Conservation (phyloP, 306 rosid species). For the Rosa rugosa region DNA sequence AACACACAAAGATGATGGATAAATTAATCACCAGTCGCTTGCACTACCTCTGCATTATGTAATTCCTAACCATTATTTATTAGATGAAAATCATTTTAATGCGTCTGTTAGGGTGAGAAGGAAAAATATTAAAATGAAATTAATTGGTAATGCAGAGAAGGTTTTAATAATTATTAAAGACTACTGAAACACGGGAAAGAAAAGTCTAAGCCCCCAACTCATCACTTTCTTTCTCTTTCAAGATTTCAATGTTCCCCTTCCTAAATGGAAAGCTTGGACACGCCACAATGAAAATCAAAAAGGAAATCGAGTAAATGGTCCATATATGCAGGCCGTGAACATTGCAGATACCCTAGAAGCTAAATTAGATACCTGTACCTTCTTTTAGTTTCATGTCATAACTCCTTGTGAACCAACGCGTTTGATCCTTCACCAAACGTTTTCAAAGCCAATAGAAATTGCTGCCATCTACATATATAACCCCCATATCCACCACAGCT, state of each 20-base stretch:
- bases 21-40: background rate
- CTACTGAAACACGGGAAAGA: background rate
- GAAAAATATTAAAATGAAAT: background rate
- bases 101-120: background rate
- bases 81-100: background rate
- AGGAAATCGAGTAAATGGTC: conserved; percentile 23
- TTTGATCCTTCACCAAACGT: conserved; percentile 39
- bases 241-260: background rate
- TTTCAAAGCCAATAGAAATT: background rate
- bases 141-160: background rate
- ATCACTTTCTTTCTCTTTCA: background rate
- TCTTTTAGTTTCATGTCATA: conserved; percentile 34
- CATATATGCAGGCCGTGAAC: conserved; percentile 37
- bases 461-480: background rate
- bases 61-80: background rate
- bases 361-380: background rate
- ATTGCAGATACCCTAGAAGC: background rate
- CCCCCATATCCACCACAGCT: background rate
- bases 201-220: background rate
- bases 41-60: background rate
- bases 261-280: conserved; percentile 3
- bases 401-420: conserved; percentile 31
- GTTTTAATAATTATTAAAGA: background rate
- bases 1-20: background rate
- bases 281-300: background rate